Evolutionary conservation across 1,139 yeast genomes (phyloP).

Genomic region (Groenewaldozyma auringiensis): DNA sequence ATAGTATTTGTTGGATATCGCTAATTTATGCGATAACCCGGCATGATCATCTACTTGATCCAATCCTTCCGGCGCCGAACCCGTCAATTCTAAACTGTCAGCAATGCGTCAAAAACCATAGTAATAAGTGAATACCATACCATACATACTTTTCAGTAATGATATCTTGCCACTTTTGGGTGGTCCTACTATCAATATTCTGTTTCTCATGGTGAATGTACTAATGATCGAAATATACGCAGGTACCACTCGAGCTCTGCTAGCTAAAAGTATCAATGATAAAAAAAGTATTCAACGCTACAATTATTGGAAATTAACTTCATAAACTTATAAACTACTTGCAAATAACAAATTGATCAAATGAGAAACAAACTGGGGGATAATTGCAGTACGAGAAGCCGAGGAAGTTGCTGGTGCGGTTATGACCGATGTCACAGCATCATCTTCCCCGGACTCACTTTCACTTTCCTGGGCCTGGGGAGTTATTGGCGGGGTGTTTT

Average conservation of each 20-base stretch:
- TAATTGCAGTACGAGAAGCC: neutral
- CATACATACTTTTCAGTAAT: conserved; percentile 27
- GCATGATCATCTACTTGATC: conserved; percentile 23
- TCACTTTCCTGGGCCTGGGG: neutral
- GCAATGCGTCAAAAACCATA: conserved; percentile 14
- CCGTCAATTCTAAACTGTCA: conserved; percentile 17
- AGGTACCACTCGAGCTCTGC: too few relatives aligned
- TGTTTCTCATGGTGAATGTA: conserved; percentile 19
- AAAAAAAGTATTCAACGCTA: too few relatives aligned
- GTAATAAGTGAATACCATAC: conserved; percentile 20
- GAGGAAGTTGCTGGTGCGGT: neutral
- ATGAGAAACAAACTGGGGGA: neutral
- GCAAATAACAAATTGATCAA: too few relatives aligned
- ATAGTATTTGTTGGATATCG: conserved; percentile 35
- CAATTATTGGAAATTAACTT: too few relatives aligned
- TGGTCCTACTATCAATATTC: conserved; percentile 36
- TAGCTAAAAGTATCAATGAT: too few relatives aligned
- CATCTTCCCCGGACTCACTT: too few relatives aligned
- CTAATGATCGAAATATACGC: too few relatives aligned
- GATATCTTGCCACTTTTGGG: conserved; percentile 33
- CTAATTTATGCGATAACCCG: conserved; percentile 30
- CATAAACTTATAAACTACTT: neutral
- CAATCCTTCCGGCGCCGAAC: conserved; percentile 12
- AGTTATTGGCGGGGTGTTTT: neutral
- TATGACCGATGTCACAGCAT: neutral